These are phyloP conservation scores for Xanthoparmelia taractica DNA, from an alignment of 495 filamentous ascomycete genomes.

Conservation along the genomic window DNA sequence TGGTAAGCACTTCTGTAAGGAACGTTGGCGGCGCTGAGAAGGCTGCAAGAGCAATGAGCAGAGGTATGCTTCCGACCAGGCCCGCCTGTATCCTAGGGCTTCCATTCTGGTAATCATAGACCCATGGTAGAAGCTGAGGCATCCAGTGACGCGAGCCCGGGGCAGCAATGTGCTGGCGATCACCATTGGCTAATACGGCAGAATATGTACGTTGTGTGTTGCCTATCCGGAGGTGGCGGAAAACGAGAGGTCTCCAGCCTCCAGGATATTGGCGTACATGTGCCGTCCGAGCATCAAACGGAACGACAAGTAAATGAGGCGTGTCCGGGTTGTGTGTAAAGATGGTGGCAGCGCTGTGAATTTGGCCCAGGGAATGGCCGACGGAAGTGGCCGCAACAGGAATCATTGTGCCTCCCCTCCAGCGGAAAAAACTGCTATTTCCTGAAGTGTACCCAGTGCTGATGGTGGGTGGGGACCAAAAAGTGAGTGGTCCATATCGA, in stretches of 20 bases:
- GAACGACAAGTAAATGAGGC: constrained; percentile 14
- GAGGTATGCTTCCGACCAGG: constrained; percentile 21
- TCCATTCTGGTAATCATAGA: constrained; percentile 13
- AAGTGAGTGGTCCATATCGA: not conserved
- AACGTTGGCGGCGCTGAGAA: constrained; percentile 18
- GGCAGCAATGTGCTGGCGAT: constrained; percentile 15
- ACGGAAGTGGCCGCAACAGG: not conserved
- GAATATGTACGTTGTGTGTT: not conserved
- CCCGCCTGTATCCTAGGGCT: constrained; percentile 7
- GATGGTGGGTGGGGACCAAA: constrained; percentile 13
- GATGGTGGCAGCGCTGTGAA: constrained; percentile 4
- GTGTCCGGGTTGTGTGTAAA: constrained; percentile 21
- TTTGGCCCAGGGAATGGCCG: not conserved
- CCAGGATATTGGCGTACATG: not conserved
- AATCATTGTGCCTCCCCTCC: constrained; percentile 13
- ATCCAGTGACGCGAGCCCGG: constrained; percentile 12
- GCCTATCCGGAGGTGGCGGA: not conserved
- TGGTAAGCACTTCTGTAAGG: not conserved
- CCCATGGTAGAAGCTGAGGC: constrained; percentile 20
- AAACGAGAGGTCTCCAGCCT: constrained; percentile 11
- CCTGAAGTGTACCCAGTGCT: not conserved
- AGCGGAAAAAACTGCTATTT: constrained; percentile 3
- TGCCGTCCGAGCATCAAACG: constrained; percentile 4
- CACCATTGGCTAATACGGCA: not conserved
- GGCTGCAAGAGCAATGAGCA: constrained; percentile 24